Conservation (phyloP, 306 rosid genomes). For the Castanea crenata region DNA sequence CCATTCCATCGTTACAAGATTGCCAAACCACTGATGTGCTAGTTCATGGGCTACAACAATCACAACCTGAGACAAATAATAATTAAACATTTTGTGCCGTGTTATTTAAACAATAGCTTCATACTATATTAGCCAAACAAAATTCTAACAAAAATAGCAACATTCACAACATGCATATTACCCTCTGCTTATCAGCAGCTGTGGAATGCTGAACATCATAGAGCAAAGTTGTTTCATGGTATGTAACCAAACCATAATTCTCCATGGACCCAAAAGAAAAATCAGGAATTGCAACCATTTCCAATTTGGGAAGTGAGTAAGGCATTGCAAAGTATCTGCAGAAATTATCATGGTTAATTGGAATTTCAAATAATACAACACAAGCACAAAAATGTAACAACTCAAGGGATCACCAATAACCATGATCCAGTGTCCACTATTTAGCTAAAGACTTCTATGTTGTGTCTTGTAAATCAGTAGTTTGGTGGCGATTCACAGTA, state of each 20-base stretch:
- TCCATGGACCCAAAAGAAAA: conserved; percentile 98
- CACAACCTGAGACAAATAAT: conserved; percentile 63
- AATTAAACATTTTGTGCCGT: conserved; percentile 13
- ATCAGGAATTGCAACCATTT: conserved; percentile 95
- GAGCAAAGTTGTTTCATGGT: conserved; percentile 86
- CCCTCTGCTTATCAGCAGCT: conserved; percentile 85
- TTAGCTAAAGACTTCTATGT: conserved; percentile 8
- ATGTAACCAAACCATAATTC: conserved; percentile 93
- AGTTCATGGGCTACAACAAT: conserved; percentile 87
- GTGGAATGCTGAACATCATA: conserved; percentile 88
- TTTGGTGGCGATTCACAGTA: not conserved
- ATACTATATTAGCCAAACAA: conserved; percentile 17
- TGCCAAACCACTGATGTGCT: conserved; percentile 98
- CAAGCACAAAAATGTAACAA: not conserved
- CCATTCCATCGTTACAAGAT: conserved; percentile 99
- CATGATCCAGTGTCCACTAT: not conserved
- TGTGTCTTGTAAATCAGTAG: not conserved
- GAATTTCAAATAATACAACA: conserved; percentile 14
- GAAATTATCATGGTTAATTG: conserved; percentile 26
- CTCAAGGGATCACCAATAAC: not conserved
- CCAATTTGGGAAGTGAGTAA: conserved; percentile 84
- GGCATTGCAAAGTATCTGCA: conserved; percentile 84
- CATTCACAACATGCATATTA: conserved; percentile 32
- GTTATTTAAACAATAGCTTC: conserved; percentile 30
- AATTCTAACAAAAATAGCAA: conserved; percentile 13